A percentile compares a stretch with the other conserved stretches of the same genome.
Conservation (phyloP, 2,329 filamentous ascomycete genomes). For the Stachybotrys chartarum region DNA sequence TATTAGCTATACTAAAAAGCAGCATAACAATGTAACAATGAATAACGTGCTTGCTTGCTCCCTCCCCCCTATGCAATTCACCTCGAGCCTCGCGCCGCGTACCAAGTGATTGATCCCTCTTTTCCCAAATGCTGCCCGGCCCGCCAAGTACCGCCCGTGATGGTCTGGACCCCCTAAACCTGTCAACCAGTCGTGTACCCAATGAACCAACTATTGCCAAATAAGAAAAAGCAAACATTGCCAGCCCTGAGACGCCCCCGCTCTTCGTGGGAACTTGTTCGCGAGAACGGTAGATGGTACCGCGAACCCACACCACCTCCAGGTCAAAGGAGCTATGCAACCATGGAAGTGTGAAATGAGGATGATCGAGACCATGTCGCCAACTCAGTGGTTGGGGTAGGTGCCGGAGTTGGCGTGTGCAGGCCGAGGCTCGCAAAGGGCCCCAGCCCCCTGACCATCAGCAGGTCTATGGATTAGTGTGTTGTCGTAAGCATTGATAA, state of each 20-base stretch:
- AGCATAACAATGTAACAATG: not conserved
- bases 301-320: not conserved
- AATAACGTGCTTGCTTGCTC: too few relatives aligned
- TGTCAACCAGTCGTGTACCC: not conserved
- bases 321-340: not conserved
- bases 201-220: not conserved
- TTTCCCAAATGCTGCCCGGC: not conserved
- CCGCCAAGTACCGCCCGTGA: not conserved
- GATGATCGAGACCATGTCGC: not conserved
- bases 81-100: not conserved
- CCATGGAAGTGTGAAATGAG: not conserved
- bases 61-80: not conserved
- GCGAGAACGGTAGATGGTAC: not conserved
- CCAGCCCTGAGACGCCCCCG: not conserved
- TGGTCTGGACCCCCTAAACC: not conserved
- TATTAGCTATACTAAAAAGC: not conserved
- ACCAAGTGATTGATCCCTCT: not conserved
- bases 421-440: not conserved
- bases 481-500: not conserved
- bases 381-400: not conserved
- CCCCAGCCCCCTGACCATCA: not conserved
- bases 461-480: not conserved
- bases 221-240: not conserved
- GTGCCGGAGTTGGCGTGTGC: not conserved
- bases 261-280: not conserved